Evolutionary conservation across 371 early-diverging fungal species (phyloP).

Genomic region (Zopfochytrium polystomum): DNA sequence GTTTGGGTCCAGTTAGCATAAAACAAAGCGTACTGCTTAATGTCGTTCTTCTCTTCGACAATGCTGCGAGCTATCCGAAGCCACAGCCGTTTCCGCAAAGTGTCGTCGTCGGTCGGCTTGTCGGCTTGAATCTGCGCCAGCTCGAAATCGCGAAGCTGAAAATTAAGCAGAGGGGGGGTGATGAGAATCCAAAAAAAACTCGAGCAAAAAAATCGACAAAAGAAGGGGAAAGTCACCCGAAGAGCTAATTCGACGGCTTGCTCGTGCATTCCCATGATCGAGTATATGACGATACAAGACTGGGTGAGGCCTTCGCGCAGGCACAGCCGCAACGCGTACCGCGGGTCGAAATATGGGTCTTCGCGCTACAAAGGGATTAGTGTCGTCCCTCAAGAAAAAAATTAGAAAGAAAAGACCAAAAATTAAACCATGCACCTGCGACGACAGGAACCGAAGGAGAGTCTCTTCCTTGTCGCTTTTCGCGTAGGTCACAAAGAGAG

Average conservation of each 20-base stretch:
- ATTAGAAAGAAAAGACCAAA: not conserved
- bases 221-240: constrained; percentile 44
- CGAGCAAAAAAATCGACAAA: not conserved
- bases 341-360: constrained; percentile 66
- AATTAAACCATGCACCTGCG: constrained; percentile 21
- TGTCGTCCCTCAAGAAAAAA: not conserved
- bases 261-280: constrained; percentile 76
- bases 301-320: constrained; percentile 66
- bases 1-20: not conserved
- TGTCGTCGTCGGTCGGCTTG: constrained; percentile 78
- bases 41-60: constrained; percentile 74
- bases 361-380: constrained; percentile 34
- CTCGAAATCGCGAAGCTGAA: constrained; percentile 75
- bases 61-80: constrained; percentile 86
- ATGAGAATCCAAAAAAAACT: not conserved
- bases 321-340: constrained; percentile 84
- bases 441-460: constrained; percentile 29
- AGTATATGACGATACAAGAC: constrained; percentile 79
- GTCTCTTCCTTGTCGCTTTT: constrained; percentile 56
- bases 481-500: constrained; percentile 74
- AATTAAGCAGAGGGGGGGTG: not conserved
- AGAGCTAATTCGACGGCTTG: constrained; percentile 85
- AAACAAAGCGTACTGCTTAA: constrained; percentile 57
- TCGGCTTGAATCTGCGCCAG: constrained; percentile 86
- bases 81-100: constrained; percentile 84